phyloP scores from a whole-genome alignment of 2,329 filamentous ascomycete genomes.

The Colletotrichum euphorbiae region DNA sequence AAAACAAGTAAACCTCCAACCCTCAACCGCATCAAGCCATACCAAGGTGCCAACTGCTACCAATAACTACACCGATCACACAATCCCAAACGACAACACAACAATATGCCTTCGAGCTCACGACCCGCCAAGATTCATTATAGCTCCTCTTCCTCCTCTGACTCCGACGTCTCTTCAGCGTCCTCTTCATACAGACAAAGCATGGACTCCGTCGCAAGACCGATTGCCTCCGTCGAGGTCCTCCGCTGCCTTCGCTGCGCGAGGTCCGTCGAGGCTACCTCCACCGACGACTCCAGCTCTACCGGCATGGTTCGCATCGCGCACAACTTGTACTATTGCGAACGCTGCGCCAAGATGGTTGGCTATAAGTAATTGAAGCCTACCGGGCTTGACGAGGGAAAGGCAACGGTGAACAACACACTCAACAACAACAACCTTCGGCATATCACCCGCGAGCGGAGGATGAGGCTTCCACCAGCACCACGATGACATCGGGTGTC shows the following conservation, averaged over 20 bases:
- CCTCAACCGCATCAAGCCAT: not conserved
- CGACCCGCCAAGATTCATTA: slow-evolving; percentile 52
- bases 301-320: slow-evolving; percentile 74
- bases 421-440: not conserved
- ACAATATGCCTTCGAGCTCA: slow-evolving; percentile 47
- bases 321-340: slow-evolving; percentile 75
- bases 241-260: slow-evolving; percentile 73
- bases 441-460: not conserved
- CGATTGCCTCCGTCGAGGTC: slow-evolving; percentile 67
- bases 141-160: slow-evolving; percentile 55
- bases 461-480: not conserved
- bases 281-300: slow-evolving; percentile 68
- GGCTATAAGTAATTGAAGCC: slow-evolving; percentile 66
- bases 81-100: too few species aligned
- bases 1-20: slow-evolving; percentile 5
- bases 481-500: not conserved
- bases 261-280: slow-evolving; percentile 69
- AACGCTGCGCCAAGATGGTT: slow-evolving; percentile 71
- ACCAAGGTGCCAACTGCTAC: not conserved
- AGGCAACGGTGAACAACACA: not conserved
- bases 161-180: slow-evolving; percentile 56
- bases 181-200: slow-evolving; percentile 53
- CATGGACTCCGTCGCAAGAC: slow-evolving; percentile 61
- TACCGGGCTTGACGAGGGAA: not conserved
- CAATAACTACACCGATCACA: not conserved